A percentile compares a stretch with the other conserved stretches of the same genome.
Conservation (phyloP, 345 rosid genomes). For the Raphanus raphanistrum region DNA sequence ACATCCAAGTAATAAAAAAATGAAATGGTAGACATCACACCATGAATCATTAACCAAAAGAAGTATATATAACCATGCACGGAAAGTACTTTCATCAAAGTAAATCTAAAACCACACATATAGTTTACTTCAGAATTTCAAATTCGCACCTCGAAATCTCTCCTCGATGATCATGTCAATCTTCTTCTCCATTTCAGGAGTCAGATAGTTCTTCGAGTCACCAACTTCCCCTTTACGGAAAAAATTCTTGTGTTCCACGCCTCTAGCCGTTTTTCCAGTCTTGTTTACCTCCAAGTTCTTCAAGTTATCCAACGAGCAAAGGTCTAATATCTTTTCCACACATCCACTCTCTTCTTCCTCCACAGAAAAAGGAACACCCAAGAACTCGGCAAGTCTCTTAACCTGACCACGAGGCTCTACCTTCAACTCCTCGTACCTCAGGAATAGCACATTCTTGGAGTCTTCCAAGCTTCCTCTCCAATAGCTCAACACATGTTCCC, state of each 20-base stretch:
- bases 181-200: not conserved
- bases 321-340: constrained; percentile 8
- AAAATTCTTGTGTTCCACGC: not conserved
- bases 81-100: not conserved
- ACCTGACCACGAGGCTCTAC: not conserved
- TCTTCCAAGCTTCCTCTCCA: constrained; percentile 29
- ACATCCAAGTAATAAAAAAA: not conserved
- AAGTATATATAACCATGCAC: not conserved
- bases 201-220: not conserved
- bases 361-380: constrained; percentile 23
- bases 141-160: not conserved
- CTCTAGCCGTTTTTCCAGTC: not conserved
- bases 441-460: constrained; percentile 21
- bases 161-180: not conserved
- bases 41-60: not conserved
- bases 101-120: not conserved
- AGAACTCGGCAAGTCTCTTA: constrained; percentile 39
- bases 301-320: constrained; percentile 13
- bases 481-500: constrained; percentile 35
- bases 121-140: not conserved
- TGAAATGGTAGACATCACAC: not conserved
- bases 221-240: constrained; percentile 12
- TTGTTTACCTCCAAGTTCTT: constrained; percentile 26
- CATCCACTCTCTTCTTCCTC: constrained; percentile 19
- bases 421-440: constrained; percentile 38